Percentiles rank a stretch among this genome's conserved stretches.
Conservation (phyloP, 2,329 filamentous ascomycete species). For the Microsporum audouinii region DNA sequence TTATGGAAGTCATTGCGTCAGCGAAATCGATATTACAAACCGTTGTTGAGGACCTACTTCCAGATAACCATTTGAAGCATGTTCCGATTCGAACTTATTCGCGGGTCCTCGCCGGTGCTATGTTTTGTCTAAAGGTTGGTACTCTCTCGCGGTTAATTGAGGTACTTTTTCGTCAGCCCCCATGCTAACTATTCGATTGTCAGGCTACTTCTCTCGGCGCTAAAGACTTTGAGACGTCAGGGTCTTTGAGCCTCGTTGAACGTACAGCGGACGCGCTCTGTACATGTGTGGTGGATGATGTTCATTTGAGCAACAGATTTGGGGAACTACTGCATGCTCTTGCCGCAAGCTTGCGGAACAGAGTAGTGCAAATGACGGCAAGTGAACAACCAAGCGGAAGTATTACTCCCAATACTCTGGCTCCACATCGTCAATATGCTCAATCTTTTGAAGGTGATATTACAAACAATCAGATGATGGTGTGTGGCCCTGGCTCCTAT, state of each 20-base stretch:
- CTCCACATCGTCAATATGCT: constrained; percentile 7
- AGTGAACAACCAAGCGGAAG: constrained; percentile 10
- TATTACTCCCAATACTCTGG: constrained; percentile 12
- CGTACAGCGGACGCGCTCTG: constrained; percentile 42
- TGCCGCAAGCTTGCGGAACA: constrained; percentile 13
- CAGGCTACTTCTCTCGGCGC: constrained; percentile 46
- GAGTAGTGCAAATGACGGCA: constrained; percentile 10
- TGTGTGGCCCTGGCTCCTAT: constrained; percentile 6
- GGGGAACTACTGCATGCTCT: constrained; percentile 15
- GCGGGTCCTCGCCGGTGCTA: constrained; percentile 45
- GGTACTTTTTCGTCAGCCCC: not conserved
- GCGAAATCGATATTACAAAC: constrained; percentile 42
- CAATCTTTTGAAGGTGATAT: constrained; percentile 7
- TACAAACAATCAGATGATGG: constrained; percentile 2
- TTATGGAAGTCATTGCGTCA: constrained; percentile 44
- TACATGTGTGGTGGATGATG: constrained; percentile 47
- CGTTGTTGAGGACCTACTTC: constrained; percentile 43
- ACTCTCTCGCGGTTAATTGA: not conserved
- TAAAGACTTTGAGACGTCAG: constrained; percentile 42
- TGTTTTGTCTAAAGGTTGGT: constrained; percentile 44
- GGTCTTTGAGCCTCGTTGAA: constrained; percentile 41
- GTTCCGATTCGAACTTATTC: constrained; percentile 48
- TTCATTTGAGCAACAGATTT: constrained; percentile 57
- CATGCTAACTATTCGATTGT: not conserved
- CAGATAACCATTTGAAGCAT: constrained; percentile 42